Conservation (phyloP, 441 rosid species). For the Pelargonium cotyledonis region DNA sequence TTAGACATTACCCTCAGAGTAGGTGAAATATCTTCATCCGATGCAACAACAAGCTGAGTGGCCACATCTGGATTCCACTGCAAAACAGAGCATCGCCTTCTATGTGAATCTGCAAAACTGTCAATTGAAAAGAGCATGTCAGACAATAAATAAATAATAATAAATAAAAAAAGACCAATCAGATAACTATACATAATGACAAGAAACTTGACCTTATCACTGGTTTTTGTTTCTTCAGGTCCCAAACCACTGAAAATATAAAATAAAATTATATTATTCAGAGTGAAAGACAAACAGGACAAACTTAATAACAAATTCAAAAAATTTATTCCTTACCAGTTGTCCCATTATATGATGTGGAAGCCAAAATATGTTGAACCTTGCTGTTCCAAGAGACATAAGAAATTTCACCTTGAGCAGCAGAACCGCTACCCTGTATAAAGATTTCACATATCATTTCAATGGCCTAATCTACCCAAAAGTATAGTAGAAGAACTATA, state of each 20-base stretch:
- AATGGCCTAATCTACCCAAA: background rate
- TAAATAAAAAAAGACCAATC: background rate
- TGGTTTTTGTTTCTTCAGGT: conserved; percentile 93
- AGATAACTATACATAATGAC: conserved; percentile 10
- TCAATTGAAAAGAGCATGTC: conserved; percentile 28
- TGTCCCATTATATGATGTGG: conserved; percentile 87
- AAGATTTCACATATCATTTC: conserved; percentile 17
- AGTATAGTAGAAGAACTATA: background rate
- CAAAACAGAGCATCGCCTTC: conserved; percentile 93
- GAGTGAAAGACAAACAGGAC: conserved; percentile 10
- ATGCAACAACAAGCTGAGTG: conserved; percentile 95
- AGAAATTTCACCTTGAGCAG: conserved; percentile 96
- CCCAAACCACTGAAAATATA: conserved; percentile 80
- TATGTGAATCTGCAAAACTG: conserved; percentile 84
- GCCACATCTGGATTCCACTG: conserved; percentile 99
- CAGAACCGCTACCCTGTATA: conserved; percentile 82
- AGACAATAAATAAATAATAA: no score
- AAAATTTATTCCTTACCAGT: conserved; percentile 58
- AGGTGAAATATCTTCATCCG: conserved; percentile 90
- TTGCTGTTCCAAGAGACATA: conserved; percentile 93
- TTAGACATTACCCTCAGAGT: conserved; percentile 57
- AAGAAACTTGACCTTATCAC: conserved; percentile 55
- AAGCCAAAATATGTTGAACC: conserved; percentile 88
- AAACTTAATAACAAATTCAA: conserved; percentile 9
- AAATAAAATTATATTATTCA: conserved; percentile 10